A percentile compares a stretch with the other conserved stretches of the same genome.
Conservation (phyloP, 345 rosid genomes). For the Rubroshorea leprosula region DNA sequence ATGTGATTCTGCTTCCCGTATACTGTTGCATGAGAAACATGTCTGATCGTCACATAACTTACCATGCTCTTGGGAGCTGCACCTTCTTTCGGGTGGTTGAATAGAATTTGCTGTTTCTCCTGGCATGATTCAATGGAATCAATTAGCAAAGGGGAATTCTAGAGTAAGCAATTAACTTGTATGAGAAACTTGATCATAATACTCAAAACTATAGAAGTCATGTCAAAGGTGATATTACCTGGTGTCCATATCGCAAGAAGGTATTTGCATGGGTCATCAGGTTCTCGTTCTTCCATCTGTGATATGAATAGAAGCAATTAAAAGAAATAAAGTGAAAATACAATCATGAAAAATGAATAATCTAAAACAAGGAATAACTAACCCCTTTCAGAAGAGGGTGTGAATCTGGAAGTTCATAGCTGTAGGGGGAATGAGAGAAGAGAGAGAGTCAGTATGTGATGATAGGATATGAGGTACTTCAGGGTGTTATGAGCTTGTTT, state of each 20-base stretch:
- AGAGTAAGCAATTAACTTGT: neutral
- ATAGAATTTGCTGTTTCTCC: conserved; percentile 85
- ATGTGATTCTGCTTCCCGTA: conserved; percentile 62
- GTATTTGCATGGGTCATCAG: conserved; percentile 78
- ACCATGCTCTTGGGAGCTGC: conserved; percentile 45
- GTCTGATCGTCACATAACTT: conserved; percentile 50
- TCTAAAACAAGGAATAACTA: conserved; percentile 26
- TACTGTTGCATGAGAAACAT: conserved; percentile 69
- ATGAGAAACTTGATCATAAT: neutral
- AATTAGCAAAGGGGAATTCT: neutral
- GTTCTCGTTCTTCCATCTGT: conserved; percentile 76
- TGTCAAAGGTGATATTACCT: conserved; percentile 38
- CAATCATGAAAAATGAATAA: conserved; percentile 5
- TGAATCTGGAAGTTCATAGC: conserved; percentile 83
- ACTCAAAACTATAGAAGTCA: neutral
- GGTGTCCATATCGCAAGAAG: conserved; percentile 98
- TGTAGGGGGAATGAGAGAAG: conserved; percentile 29
- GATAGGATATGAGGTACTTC: neutral
- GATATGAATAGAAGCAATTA: conserved; percentile 17
- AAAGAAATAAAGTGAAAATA: conserved; percentile 9
- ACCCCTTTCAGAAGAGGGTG: conserved; percentile 79
- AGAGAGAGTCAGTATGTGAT: conserved; percentile 14
- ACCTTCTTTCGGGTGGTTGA: conserved; percentile 48
- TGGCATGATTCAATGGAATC: conserved; percentile 19
- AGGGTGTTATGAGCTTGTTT: neutral